Base-by-base conservation (phyloP, 176 grass and related monocot genomes). In the Pontederia paniculata region DNA sequence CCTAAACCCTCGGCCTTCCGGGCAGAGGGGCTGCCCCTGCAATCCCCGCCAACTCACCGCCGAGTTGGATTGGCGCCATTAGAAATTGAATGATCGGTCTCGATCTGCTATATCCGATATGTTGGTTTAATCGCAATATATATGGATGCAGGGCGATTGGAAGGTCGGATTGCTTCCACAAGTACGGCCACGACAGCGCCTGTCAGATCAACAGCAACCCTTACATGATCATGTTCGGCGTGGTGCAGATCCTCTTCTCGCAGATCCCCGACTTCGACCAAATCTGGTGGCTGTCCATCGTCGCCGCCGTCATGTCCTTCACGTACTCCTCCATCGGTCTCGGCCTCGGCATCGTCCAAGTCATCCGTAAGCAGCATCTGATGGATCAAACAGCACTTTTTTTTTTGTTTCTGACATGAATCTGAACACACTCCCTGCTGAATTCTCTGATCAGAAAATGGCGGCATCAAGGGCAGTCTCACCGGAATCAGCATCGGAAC, bases 261-360 rank as follows among this genome's bases (percentile, higher is more conserved):
- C 94, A 99, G 71, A 99, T 99, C 68, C 94, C 94, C 0, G 83
- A 93, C 31, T 99, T 99, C 25, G 87, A 93, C 54, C 94, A 99
- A 66, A 99, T 99, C 14, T 99, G 74, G 0, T 99, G 94, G 94
- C 81, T 99, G 15, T 99, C 94, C 21, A 93, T 99, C 10, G 21
- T 99, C 0, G 87, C 94, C 28, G 75, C 94, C 25, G 61, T 88
- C 75, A 99, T 99, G 94, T 99, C 87, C 21, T 99, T 99, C 83
- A 93, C 83, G 48, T 99, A 99, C 77, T 99, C 94, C 2, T 23
- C 63, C 57, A 99, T 99, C 44, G 87, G 87, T 14, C 80, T 99
- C 15, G 52, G 57, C 55, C 87, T 99, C 2, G 81, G 94, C 69
- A 47, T 99, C 44, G 72, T 84, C 9, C 83, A 91, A 73, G 94